Evolutionary conservation across 345 rosid species (phyloP), one percentile per base, ranked within the genome.

Genomic region (Sisymbrium irio): DNA sequence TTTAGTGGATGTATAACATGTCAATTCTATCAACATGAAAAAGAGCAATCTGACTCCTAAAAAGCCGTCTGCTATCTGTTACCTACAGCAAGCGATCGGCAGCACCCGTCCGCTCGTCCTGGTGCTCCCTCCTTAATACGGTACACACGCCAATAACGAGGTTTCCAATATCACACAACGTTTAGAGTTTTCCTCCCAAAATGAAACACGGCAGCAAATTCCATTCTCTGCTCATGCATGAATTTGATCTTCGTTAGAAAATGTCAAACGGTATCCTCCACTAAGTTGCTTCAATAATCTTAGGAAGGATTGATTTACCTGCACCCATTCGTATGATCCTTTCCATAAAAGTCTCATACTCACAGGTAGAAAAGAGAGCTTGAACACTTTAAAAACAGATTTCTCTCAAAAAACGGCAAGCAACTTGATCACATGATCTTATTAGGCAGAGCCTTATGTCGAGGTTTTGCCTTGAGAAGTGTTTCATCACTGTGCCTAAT

Each of bases 401-500:
- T 25, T 30, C 59, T 63, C 76, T 63, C 53, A 32, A 36, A 55
- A 51, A 41, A 39, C n/a, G 45, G 70, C 58, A 28, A 46, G 67
- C 17, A 70, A 37, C 66, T 64, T 36, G 42, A 22, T 77, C 71
- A 71, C 67, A 63, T 64, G 39, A 77, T 77, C 63, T 71, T 71
- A 51, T 71, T 77, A 65, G 72, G 72, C 3, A 86, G 82, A 55
- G 86, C 79, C 68, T 73, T 89, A 46, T 77, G 83, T 44, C 94
- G 96, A 13, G 89, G 88, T 79, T 79, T 90, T 37, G 91, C 71
- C 80, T 87, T 86, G 45, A 83, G 82, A 36, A 95, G 80, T 27
- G 88, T 85, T 79, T 87, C 94, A 39, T 95, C 99, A 73, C 93
- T 90, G 73, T 87, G 96, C 76, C 90, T 84, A 55, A 95, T 95